Base-by-base conservation (phyloP, 306 rosid species). In the Vicia villosa region DNA sequence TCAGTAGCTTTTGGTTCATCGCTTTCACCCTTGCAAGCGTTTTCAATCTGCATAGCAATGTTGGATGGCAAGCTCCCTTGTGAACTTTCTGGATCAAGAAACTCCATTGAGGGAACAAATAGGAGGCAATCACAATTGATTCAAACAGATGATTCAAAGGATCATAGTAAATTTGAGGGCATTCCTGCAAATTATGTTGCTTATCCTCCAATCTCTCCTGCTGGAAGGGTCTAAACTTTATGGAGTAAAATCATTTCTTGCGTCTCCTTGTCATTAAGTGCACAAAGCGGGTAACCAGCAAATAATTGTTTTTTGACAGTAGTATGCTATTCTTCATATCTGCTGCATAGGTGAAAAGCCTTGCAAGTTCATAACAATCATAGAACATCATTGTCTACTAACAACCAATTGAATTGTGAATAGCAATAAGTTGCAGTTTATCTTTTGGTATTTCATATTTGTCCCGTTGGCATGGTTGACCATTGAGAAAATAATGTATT, bases 41-140 rank as follows among this genome's bases (percentile, higher is more conserved):
- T 95, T 83, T 91, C 97, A 72, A 83, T 87, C 38, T 84, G 96
- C 90, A 77, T 87, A 82, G 91, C 97, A 8, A 81, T 87, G 71
- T 72, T 95, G 70, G 95, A 95, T 65, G 42, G 96, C 76, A 77
- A 72, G 85, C 86, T 83, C 62, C 80, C 82, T 46, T 55, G 66
- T 45, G 85, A 83, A 76, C 82, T 59, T 73, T 75, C 79, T 13
- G 89, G 79, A 73, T 60, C 87, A 26, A 81, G 80, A 66, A 77
- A 79, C 69, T 74, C 63, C 11, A 12, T 68, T 32, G 90, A 84
- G 76, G 91, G 67, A 68, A 86, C 75, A 54, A 40, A 77, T 70
- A 59, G 20, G 1, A 80, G 66, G 59, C 75, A 79, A 67, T 72
- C 77, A 40, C 42, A 40, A 41, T 34, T 62, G 12, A 60, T 77